Base-by-base conservation (phyloP, 306 rosid species). In the Cicer chorassanicum region DNA sequence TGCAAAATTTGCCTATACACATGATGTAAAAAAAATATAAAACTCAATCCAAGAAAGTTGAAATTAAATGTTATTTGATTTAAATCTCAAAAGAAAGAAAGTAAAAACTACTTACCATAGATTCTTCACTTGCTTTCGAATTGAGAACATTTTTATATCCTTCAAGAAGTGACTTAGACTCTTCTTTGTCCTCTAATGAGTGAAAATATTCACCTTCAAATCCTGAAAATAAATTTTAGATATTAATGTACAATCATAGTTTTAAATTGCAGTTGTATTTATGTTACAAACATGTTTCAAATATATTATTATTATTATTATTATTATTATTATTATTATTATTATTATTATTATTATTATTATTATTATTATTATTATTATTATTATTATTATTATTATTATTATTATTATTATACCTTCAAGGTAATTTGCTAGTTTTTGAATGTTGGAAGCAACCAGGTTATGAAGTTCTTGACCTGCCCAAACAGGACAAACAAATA, bases 401-500 rank as follows among this genome's bases (percentile, higher is more conserved):
- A 29, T 29, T 29, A 29, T 29, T 29, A 29, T 29, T 29, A 29
- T 29, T 29, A 43, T 74, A 91, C 98, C 98, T 86, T 88, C 78
- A 9, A 94, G 82, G 41, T 61, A 88, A 74, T 82, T 87, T 18
- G 91, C 95, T n/a, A 94, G 87, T 78, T 90, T 92, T 50, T 87
- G 83, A n/a, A 90, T 46, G 41, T 90, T 90, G 39, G 92, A 88
- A 84, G 93, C 84, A 13, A 90, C 68, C 56, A 88, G 82, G 4
- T 87, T 88, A 70, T 92, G 97, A 78, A 94, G 94, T 11, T 88
- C 96, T 86, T 86, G 81, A 19, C 97, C 99, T 4, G 99, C 97
- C 99, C 99, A 94, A 1, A 94, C 93, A 0, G 99, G 99, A 71
- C 80, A 87, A 42, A 90, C 53, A 24, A 82, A 89, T 6, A 84